phyloP scores from a whole-genome alignment of 345 rosid species.

The Acer saccharum region DNA sequence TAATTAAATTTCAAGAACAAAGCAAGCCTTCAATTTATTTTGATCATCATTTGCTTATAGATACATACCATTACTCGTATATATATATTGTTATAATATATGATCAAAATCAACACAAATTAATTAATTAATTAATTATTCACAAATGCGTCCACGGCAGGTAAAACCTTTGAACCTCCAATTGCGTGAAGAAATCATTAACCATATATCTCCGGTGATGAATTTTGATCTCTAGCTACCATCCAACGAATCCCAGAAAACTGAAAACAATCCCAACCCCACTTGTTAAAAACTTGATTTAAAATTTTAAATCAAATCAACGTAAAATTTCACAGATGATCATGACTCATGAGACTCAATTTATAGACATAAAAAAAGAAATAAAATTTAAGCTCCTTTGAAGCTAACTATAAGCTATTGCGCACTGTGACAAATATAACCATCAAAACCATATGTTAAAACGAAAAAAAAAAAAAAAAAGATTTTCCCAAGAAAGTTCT shows the following conservation, averaged over 20 bases:
- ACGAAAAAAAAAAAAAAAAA: neutral
- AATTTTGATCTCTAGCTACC: constrained; percentile 31
- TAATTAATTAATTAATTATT: neutral
- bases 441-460: too few species aligned
- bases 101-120: neutral
- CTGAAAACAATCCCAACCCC: constrained; percentile 33
- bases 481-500: neutral
- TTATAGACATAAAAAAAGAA: too few species aligned
- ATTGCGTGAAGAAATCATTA: constrained; percentile 16
- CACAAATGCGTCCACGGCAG: constrained; percentile 20
- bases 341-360: too few species aligned
- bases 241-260: constrained; percentile 62
- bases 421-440: too few species aligned
- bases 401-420: too few species aligned
- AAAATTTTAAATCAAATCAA: too few species aligned
- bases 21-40: constrained; percentile 7
- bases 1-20: too few species aligned
- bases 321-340: too few species aligned
- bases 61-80: neutral
- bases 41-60: neutral
- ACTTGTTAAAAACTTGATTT: neutral
- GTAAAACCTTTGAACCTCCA: neutral
- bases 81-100: neutral
- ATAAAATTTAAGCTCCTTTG: too few species aligned
- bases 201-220: neutral